Evolutionary conservation across 257 asterid species (phyloP).

Genomic region (Paraleonurus japonicus): DNA sequence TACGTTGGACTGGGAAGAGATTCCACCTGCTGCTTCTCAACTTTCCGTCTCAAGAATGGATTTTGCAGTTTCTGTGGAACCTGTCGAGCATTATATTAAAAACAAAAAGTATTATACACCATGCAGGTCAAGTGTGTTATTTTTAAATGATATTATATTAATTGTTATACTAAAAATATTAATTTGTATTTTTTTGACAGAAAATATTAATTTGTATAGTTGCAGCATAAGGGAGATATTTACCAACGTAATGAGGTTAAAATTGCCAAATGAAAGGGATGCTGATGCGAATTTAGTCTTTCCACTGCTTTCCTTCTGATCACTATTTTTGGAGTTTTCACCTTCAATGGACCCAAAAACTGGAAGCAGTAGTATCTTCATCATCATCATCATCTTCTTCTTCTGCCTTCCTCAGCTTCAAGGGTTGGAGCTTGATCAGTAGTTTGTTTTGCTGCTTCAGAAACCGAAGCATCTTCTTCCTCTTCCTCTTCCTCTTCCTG

Average conservation of each 20-base stretch:
- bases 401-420: constrained; percentile 43
- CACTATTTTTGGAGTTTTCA: constrained; percentile 33
- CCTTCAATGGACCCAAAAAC: constrained; percentile 77
- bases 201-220: no score
- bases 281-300: constrained; percentile 80
- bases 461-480: constrained; percentile 42
- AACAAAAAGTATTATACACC: neutral
- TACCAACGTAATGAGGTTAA: constrained; percentile 54
- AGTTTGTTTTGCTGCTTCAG: constrained; percentile 36
- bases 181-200: no score
- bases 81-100: constrained; percentile 31
- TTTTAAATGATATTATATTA: no score
- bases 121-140: no score
- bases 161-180: no score
- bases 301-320: constrained; percentile 50
- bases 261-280: constrained; percentile 61
- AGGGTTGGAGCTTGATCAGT: constrained; percentile 26
- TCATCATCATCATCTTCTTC: constrained; percentile 63
- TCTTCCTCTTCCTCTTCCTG: constrained; percentile 50
- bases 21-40: constrained; percentile 22
- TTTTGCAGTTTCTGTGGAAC: constrained; percentile 59
- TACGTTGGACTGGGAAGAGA: neutral
- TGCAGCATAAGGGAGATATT: neutral
- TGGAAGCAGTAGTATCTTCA: constrained; percentile 53
- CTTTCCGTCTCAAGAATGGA: constrained; percentile 52